Percentiles rank a stretch among this genome's conserved stretches.
Evolutionary conservation across 2,329 filamentous ascomycete species (phyloP).

Genomic region (Xylariales sp.): DNA sequence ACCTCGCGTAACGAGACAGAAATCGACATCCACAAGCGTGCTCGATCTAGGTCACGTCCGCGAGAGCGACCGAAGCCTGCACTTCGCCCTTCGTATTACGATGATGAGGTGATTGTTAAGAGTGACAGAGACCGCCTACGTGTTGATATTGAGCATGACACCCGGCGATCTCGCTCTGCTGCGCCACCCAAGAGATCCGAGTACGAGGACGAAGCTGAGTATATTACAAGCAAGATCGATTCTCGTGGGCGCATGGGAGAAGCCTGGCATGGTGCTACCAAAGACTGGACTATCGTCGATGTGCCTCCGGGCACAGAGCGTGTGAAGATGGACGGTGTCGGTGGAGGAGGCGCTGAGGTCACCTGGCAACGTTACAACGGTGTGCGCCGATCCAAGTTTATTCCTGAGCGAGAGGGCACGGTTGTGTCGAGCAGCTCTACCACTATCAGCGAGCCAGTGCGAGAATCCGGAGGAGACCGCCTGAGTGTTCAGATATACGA

Average conservation of each 20-base stretch:
- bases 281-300: conserved; percentile 78
- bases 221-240: conserved; percentile 52
- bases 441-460: conserved; percentile 26
- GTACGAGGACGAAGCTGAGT: conserved; percentile 64
- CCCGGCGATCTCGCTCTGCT: conserved; percentile 49
- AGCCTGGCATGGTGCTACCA: conserved; percentile 68
- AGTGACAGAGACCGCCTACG: conserved; percentile 46
- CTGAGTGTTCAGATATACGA: conserved; percentile 44
- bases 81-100: conserved; percentile 24
- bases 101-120: conserved; percentile 64
- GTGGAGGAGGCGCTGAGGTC: conserved; percentile 71
- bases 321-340: conserved; percentile 76
- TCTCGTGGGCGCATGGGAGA: conserved; percentile 65
- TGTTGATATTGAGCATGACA: conserved; percentile 29
- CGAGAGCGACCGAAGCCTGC: conserved; percentile 23
- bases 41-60: conserved; percentile 30
- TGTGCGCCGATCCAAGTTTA: conserved; percentile 68
- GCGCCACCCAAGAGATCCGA: conserved; percentile 37
- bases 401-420: conserved; percentile 59
- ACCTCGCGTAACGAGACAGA: conserved; percentile 51
- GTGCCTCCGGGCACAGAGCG: conserved; percentile 79
- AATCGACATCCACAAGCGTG: conserved; percentile 48
- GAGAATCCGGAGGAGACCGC: conserved; percentile 27
- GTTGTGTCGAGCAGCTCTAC: conserved; percentile 29
- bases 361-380: conserved; percentile 78